Base-by-base conservation (phyloP, 208 protist genomes). In the Endotrypanum monterogeii region DNA sequence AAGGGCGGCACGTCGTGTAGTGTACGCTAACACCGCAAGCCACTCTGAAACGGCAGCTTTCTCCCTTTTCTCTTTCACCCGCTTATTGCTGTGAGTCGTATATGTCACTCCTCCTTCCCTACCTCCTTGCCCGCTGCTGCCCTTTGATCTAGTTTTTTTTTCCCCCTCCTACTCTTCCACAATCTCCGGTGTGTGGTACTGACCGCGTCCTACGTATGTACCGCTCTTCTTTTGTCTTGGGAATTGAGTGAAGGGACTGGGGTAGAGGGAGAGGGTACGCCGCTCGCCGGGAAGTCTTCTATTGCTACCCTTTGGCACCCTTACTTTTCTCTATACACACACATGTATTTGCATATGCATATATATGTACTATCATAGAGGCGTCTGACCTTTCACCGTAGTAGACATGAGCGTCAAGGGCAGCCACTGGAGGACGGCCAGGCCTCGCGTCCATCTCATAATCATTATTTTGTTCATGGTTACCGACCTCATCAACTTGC, bases 381-480 rank as follows among this genome's bases (percentile, higher is more conserved):
- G 8, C 12, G 23, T 68, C 9, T 32, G 41, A 55, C 69, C 25
- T 39, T 32, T 6, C 11, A 68, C 3, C n/a, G 63, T 54, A 35
- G 63, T 39, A n/a, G 25, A 54, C 8, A 79, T 79, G 75, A 70
- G 76, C 35, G 44, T 76, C 56, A 28, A 51, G 20, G 44, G 39
- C 12, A 30, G 60, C 54, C 57, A 67, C 39, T 87, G 81, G 69
- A 35, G 58, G n/a, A 67, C 72, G 11, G 77, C 81, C n/a, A 71
- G 79, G 50, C 92, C 87, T 37, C 73, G 80, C 25, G 57, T 87
- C 52, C 80, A 83, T 32, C 71, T 95, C 55, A 51, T 93, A 25
- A 37, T 94, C 3, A 58, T 94, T 51, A 87, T 93, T 55, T 67
- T 93, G 37, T 93, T 86, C 74, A 61, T 69, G 20, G 30, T 86